These are phyloP conservation scores for Colletotrichum echinochloae DNA, from an alignment of 2,329 filamentous ascomycete genomes.

Conservation along the genomic window DNA sequence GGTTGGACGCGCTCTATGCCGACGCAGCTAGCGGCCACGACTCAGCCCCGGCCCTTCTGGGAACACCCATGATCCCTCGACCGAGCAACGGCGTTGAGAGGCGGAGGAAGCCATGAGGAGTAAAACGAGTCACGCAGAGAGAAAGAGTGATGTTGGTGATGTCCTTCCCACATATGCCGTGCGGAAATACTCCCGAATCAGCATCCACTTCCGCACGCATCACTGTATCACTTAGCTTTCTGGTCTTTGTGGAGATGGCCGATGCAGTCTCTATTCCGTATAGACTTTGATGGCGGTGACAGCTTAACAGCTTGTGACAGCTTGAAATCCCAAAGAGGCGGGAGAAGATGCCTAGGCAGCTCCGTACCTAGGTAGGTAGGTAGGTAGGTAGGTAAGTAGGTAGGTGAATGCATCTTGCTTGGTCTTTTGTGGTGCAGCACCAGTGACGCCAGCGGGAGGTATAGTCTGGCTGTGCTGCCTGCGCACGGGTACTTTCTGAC, in stretches of 20 bases:
- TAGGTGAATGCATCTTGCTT: too few species aligned
- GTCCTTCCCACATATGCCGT: conserved; percentile 32
- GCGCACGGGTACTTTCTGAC: conserved; percentile 39
- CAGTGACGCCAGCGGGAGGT: conserved; percentile 24
- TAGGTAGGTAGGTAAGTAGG: too few species aligned
- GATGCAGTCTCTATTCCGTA: conserved; percentile 3
- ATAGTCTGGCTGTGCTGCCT: conserved; percentile 20
- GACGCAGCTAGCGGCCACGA: conserved; percentile 33
- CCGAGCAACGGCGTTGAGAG: conserved; percentile 37
- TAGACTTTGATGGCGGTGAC: background rate
- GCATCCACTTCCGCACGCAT: conserved; percentile 29
- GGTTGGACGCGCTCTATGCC: too few species aligned
- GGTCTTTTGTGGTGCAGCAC: background rate
- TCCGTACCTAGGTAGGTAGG: too few species aligned
- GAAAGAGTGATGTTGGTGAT: background rate
- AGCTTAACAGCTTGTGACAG: too few species aligned
- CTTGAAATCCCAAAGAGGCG: background rate
- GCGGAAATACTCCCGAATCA: conserved; percentile 28
- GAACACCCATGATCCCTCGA: conserved; percentile 34
- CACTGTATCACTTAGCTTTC: conserved; percentile 28
- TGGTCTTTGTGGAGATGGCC: conserved; percentile 25
- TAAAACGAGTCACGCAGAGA: background rate
- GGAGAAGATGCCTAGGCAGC: too few species aligned
- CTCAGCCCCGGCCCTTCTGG: conserved; percentile 37
- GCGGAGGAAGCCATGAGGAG: background rate